Base-by-base conservation (phyloP, 768 basidiomycete genomes). In the Gymnopilus dilepis region DNA sequence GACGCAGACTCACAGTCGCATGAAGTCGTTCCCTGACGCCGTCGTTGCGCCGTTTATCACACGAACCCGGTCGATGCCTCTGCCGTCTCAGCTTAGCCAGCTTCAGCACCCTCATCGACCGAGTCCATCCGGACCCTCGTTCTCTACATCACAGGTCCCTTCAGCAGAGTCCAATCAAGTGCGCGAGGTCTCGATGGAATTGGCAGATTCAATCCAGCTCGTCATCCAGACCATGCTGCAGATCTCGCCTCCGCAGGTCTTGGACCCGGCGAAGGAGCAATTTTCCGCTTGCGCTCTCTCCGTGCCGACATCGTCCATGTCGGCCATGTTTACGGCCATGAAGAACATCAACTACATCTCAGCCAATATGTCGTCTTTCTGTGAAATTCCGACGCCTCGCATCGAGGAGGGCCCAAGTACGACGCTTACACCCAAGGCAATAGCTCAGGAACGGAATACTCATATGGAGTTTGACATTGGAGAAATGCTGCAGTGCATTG, bases 221-320 rank as follows among this genome's bases (percentile, higher is more conserved):
- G 86, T 93, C 60, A 90, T 97, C 38, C 94, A 97, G 72, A 96
- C 93, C 1, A 84, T 98, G 66, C 83, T 97, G 2, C 94, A 96
- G 69, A 82, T 97, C 64, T 92, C 92, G 0, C 95, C 95, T 3
- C 86, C 91, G 0, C 96, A 98, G 74, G 78, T 97, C 19, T 83
- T 97, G 47, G 95, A 97, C 71, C 87, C 92, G n/a, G 89, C 91
- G 2, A 96, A 92, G 73, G 95, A 98, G 70, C 95, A 95, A 71
- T 91, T 95, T 70, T 91, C 95, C 1, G 90, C 93, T 24, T 97
- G 93, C 73, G 85, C 94, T 1, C 75, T 98, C 24, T 88, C 92
- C 37, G 85, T 97, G 43, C 96, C 95, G 9, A 92, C 92, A 0
- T 85, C 94, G 6, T 93, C 90, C 65, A 83, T 98, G 75, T 91